These are phyloP conservation scores for Camellia lanceoleosa DNA, from an alignment of 148 eudicot species.

Conservation along the genomic window DNA sequence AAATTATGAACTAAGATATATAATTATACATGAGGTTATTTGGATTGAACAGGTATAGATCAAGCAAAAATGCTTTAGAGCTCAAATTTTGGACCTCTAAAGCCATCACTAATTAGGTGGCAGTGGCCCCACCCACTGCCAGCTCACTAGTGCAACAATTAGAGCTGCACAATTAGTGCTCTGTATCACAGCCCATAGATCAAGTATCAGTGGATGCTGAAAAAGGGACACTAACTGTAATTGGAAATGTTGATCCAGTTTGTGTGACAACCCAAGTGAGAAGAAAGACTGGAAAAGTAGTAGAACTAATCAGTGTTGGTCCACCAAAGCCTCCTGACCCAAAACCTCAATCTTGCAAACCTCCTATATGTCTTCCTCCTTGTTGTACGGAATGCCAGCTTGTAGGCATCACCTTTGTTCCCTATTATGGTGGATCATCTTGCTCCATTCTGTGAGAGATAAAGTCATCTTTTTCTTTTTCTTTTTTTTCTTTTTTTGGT, in stretches of 20 bases:
- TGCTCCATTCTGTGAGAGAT: background rate
- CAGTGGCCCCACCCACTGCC: too few relatives aligned
- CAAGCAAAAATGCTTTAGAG: too few relatives aligned
- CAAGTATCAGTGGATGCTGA: slow-evolving; percentile 20
- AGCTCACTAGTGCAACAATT: too few relatives aligned
- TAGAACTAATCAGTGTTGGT: slow-evolving; percentile 29
- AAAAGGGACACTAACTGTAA: slow-evolving; percentile 27
- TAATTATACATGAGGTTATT: too few relatives aligned
- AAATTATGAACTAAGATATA: background rate
- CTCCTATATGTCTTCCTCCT: background rate
- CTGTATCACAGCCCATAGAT: too few relatives aligned
- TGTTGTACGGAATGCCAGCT: background rate
- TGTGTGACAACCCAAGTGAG: slow-evolving; percentile 12
- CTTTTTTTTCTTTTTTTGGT: too few relatives aligned
- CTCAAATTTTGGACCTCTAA: too few relatives aligned
- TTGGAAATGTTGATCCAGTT: slow-evolving; percentile 38
- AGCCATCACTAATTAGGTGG: too few relatives aligned
- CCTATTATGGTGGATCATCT: background rate
- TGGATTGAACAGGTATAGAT: slow-evolving; percentile 19
- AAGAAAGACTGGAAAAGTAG: slow-evolving; percentile 15
- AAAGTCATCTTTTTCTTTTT: too few relatives aligned
- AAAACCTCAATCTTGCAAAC: background rate
- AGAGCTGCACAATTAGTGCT: too few relatives aligned
- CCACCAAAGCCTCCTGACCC: slow-evolving; percentile 14
- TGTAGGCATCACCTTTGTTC: background rate